Conservation (phyloP, 805 yeast genomes). For the Yamadazyma akitaensis region DNA sequence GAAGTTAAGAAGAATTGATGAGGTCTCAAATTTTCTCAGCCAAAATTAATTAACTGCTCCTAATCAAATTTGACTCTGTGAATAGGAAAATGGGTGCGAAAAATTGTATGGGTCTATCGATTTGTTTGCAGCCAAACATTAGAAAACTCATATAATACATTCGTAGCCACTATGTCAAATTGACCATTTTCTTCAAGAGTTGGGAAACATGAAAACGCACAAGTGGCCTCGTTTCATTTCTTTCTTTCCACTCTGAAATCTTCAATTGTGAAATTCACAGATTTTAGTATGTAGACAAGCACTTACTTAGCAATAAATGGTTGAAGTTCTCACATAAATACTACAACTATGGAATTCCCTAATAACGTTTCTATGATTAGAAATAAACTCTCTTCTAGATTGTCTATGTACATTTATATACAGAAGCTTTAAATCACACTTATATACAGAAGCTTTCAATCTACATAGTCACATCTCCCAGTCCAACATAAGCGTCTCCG, state of each 20-base stretch:
- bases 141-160: too few species aligned
- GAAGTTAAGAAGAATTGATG: background rate
- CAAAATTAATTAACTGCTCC: slow-evolving; percentile 5
- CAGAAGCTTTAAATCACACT: slow-evolving; percentile 18
- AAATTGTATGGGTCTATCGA: background rate
- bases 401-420: slow-evolving; percentile 19
- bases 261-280: background rate
- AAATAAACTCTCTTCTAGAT: background rate
- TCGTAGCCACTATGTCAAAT: too few species aligned
- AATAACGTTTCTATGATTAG: background rate
- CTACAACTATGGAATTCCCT: too few species aligned
- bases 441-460: slow-evolving; percentile 14
- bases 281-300: too few species aligned
- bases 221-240: too few species aligned
- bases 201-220: too few species aligned
- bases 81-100: background rate
- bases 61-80: slow-evolving; percentile 7
- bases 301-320: too few species aligned
- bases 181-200: too few species aligned
- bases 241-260: background rate
- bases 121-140: background rate
- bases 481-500: slow-evolving; percentile 40
- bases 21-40: slow-evolving; percentile 4
- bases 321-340: too few species aligned
- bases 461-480: slow-evolving; percentile 44